Percentiles rank a stretch among this genome's conserved stretches.
Conservation (phyloP, 2,329 filamentous ascomycete genomes). For the Xylaria sp. region DNA sequence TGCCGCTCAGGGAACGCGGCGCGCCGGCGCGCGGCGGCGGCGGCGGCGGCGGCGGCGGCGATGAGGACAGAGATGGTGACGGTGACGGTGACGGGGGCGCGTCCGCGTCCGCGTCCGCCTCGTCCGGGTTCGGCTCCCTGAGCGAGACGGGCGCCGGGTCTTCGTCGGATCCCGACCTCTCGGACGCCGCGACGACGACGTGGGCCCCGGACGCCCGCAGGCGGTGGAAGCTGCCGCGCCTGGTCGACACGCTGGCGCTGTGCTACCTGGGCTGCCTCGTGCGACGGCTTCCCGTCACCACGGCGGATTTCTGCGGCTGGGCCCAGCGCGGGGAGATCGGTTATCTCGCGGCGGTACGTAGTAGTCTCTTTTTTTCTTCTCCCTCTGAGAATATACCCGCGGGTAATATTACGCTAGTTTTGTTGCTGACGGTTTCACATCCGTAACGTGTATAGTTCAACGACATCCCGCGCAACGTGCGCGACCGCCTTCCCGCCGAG, state of each 20-base stretch:
- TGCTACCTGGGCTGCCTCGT: slow-evolving; percentile 81
- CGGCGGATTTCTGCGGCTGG: slow-evolving; percentile 74
- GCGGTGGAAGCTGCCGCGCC: slow-evolving; percentile 61
- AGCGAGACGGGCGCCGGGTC: slow-evolving; percentile 43
- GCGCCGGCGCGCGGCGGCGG: slow-evolving; percentile 37
- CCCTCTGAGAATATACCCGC: not conserved
- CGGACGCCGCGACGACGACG: slow-evolving; percentile 39
- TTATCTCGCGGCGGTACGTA: slow-evolving; percentile 70
- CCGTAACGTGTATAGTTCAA: slow-evolving; percentile 51
- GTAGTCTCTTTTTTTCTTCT: slow-evolving; percentile 7
- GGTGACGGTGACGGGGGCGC: slow-evolving; percentile 37
- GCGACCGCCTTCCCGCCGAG: slow-evolving; percentile 61
- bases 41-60: slow-evolving; percentile 22
- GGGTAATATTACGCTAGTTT: no score
- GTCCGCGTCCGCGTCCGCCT: no score
- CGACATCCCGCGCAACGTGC: slow-evolving; percentile 65
- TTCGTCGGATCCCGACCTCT: slow-evolving; percentile 31
- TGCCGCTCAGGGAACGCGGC: slow-evolving; percentile 56
- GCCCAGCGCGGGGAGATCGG: slow-evolving; percentile 68
- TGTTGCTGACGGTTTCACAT: slow-evolving; percentile 7
- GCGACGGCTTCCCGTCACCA: slow-evolving; percentile 73
- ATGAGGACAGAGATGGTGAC: slow-evolving; percentile 24
- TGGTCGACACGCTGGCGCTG: slow-evolving; percentile 75
- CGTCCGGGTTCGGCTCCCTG: slow-evolving; percentile 58
- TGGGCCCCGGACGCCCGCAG: slow-evolving; percentile 50